phyloP scores from a whole-genome alignment of 768 basidiomycete genomes.

The Auriculariales sp. region DNA sequence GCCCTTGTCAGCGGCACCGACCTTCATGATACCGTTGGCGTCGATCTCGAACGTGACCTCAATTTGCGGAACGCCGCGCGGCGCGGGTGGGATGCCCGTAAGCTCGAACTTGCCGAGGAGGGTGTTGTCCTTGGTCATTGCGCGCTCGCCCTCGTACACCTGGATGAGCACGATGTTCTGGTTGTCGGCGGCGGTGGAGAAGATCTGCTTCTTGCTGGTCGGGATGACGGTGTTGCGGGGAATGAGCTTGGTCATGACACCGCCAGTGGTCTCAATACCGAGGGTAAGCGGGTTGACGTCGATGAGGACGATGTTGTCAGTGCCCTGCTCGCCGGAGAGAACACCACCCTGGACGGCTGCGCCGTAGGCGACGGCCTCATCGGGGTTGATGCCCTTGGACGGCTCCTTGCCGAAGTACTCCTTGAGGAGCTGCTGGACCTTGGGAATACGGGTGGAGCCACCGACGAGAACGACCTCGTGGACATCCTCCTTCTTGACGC shows the following conservation, averaged over 20 bases:
- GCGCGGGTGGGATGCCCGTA: slow-evolving; percentile 81
- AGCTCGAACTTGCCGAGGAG: slow-evolving; percentile 95
- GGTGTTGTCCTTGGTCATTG: slow-evolving; percentile 97
- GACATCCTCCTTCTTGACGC: slow-evolving; percentile 94
- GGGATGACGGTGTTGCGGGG: slow-evolving; percentile 97
- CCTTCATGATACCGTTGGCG: slow-evolving; percentile 91
- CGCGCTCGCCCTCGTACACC: slow-evolving; percentile 94
- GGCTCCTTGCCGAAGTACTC: slow-evolving; percentile 98
- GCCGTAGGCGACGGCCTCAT: slow-evolving; percentile 98
- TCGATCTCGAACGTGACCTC: slow-evolving; percentile 96
- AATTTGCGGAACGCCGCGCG: slow-evolving; percentile 93
- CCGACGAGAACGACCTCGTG: slow-evolving; percentile 90
- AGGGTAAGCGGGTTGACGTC: slow-evolving; percentile 95
- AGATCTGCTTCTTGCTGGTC: slow-evolving; percentile 83
- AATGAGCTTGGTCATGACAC: slow-evolving; percentile 96
- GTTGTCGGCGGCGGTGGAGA: slow-evolving; percentile 12
- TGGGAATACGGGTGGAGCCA: slow-evolving; percentile 98
- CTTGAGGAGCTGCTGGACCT: slow-evolving; percentile 95
- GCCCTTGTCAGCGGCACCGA: slow-evolving; percentile 85
- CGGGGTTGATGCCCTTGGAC: slow-evolving; percentile 97
- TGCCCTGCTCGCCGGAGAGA: slow-evolving; percentile 85
- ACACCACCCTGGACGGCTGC: slow-evolving; percentile 98
- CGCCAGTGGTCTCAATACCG: slow-evolving; percentile 98
- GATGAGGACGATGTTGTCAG: slow-evolving; percentile 83
- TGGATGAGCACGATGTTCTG: slow-evolving; percentile 75